Evolutionary conservation across 2,329 filamentous ascomycete genomes (phyloP), one percentile per base, ranked within the genome.

Genomic region (Sporothrix schenckii): DNA sequence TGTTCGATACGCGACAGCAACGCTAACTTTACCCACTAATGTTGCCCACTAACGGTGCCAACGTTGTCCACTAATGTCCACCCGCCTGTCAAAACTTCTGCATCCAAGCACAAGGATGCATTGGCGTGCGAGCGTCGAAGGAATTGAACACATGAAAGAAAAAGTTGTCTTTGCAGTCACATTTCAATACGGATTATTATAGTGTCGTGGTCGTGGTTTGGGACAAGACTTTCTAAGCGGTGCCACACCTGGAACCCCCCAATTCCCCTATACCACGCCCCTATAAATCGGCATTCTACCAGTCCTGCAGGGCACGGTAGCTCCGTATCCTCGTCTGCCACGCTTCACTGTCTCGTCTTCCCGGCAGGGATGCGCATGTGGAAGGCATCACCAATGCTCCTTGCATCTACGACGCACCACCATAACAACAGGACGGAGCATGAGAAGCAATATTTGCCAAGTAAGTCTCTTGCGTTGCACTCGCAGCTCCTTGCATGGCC

Each of bases 51-150:
- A 44, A 44, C 7, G n/a, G 3, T 1, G 24, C n/a, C 16, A 34
- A 39, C 21, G 11, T 24, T 39, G 53, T 30, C 24, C 53, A 58
- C 54, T n/a, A 60, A 60, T 21, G 19, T n/a, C 39, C 24, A 30
- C 44, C 60, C 41, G 47, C 41, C 61, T 50, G 61, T 65, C 44
- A 65, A n/a, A 50, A 30, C 47, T n/a, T 30, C 61, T 65, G 61
- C 44, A 65, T 21, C 61, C 44, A 44, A 65, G 61, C 61, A 24
- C 61, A 65, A 44, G 61, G 44, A 65, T 65, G 44, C 44, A 27
- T 34, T 50, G 61, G 61, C 44, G 44, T 24, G 34, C 34, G 34
- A 7, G 7, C 34, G 34, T 34, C 34, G 34, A 34, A 1, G 34
- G 34, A 34, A 34, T 9, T 34, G 34, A 34, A 0, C 34, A 34